Evolutionary conservation across 805 yeast species (phyloP).

Genomic region (Kodamaea lidongshanica): DNA sequence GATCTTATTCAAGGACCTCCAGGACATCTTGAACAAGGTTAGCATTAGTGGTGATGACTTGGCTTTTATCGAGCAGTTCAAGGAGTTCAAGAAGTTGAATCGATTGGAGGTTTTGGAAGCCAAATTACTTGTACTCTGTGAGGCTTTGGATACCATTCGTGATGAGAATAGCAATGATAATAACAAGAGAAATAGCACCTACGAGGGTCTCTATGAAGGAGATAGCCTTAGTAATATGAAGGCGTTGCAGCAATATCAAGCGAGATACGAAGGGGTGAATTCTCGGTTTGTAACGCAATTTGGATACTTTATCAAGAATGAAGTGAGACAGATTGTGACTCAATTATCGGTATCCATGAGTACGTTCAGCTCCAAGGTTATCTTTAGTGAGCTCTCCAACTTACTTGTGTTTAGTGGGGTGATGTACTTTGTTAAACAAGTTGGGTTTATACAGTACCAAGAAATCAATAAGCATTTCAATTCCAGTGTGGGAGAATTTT

Average conservation of each 20-base stretch:
- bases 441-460: conserved; percentile 43
- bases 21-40: conserved; percentile 63
- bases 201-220: too few species aligned
- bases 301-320: conserved; percentile 26
- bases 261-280: conserved; percentile 53
- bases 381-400: conserved; percentile 23
- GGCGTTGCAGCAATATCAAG: conserved; percentile 63
- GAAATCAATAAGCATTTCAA: conserved; percentile 42
- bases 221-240: conserved; percentile 56
- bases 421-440: conserved; percentile 47
- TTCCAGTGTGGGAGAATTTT: conserved; percentile 19
- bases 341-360: conserved; percentile 26
- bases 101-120: conserved; percentile 46
- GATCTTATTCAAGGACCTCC: conserved; percentile 62
- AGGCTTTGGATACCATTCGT: conserved; percentile 60
- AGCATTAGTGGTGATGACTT: conserved; percentile 56
- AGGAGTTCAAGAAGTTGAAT: conserved; percentile 42
- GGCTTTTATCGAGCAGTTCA: conserved; percentile 38
- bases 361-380: conserved; percentile 16
- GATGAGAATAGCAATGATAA: conserved; percentile 28
- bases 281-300: conserved; percentile 44
- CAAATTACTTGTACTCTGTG: conserved; percentile 49
- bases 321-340: conserved; percentile 38
- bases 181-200: too few species aligned
- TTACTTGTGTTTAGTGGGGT: conserved; percentile 28